Evolutionary conservation across 352 stramenopile genomes (phyloP).

Genomic region (Discostella stelligera): DNA sequence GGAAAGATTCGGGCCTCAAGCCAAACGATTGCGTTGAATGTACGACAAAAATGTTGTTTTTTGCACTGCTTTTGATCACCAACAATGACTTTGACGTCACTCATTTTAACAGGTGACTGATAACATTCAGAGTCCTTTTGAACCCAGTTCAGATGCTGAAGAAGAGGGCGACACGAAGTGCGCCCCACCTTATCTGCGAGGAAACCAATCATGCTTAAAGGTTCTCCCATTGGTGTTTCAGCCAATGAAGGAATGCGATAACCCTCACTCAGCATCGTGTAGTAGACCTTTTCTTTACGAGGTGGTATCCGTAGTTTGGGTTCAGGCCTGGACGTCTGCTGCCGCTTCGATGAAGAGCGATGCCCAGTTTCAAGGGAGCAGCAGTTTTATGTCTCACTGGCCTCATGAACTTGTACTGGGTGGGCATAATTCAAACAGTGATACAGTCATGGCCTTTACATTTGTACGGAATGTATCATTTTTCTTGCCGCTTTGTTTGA

Average conservation of each 20-base stretch:
- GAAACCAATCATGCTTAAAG: slow-evolving; percentile 51
- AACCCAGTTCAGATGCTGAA: slow-evolving; percentile 50
- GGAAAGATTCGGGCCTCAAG: slow-evolving; percentile 17
- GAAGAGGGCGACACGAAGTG: slow-evolving; percentile 42
- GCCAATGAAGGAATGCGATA: slow-evolving; percentile 27
- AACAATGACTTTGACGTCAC: not conserved
- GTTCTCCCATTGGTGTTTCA: slow-evolving; percentile 29
- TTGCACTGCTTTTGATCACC: not conserved
- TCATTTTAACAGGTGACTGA: not conserved
- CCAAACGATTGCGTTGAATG: not conserved
- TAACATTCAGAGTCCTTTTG: slow-evolving; percentile 34
- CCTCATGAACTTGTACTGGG: slow-evolving; percentile 52
- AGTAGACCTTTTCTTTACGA: slow-evolving; percentile 49
- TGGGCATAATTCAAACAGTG: slow-evolving; percentile 32
- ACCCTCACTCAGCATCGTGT: slow-evolving; percentile 5
- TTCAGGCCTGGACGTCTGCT: slow-evolving; percentile 49
- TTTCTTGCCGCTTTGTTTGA: slow-evolving; percentile 74
- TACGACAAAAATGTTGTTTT: not conserved
- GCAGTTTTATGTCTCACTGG: slow-evolving; percentile 34
- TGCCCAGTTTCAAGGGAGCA: slow-evolving; percentile 29
- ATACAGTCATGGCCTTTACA: slow-evolving; percentile 32
- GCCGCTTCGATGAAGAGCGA: slow-evolving; percentile 34
- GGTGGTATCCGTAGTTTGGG: slow-evolving; percentile 51
- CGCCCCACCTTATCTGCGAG: slow-evolving; percentile 23
- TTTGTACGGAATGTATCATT: slow-evolving; percentile 48